Evolutionary conservation across 768 basidiomycete species (phyloP).

Genomic region (Suillus alpinus): DNA sequence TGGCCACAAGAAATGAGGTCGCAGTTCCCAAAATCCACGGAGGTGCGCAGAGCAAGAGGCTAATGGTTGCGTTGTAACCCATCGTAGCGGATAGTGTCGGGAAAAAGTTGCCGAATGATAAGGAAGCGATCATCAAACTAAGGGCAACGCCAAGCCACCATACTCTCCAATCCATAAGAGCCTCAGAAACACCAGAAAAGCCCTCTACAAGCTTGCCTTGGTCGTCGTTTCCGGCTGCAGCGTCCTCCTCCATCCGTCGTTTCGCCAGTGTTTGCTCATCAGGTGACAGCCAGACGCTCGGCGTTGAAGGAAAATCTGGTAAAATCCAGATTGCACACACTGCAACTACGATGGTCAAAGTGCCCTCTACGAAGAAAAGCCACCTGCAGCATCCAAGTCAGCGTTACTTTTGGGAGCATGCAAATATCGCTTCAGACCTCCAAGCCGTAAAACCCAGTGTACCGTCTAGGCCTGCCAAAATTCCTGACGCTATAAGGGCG

Average conservation of each 20-base stretch:
- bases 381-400: constrained; percentile 40
- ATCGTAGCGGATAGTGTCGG: constrained; percentile 73
- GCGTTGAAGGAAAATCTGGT: constrained; percentile 69
- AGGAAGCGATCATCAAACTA: constrained; percentile 49
- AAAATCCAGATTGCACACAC: constrained; percentile 56
- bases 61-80: constrained; percentile 58
- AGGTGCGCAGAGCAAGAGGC: constrained; percentile 72
- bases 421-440: constrained; percentile 44
- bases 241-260: constrained; percentile 60
- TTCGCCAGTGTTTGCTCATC: constrained; percentile 54
- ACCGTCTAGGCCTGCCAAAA: constrained; percentile 67
- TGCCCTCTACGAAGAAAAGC: constrained; percentile 68
- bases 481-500: constrained; percentile 72
- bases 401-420: background rate
- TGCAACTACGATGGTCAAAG: constrained; percentile 51
- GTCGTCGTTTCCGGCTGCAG: constrained; percentile 47
- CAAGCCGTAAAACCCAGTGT: constrained; percentile 66
- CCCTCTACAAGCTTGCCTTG: constrained; percentile 34
- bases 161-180: constrained; percentile 73
- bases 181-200: constrained; percentile 50
- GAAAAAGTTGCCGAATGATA: constrained; percentile 79
- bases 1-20: constrained; percentile 52
- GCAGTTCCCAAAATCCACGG: constrained; percentile 65
- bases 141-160: constrained; percentile 74
- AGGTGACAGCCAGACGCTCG: constrained; percentile 54